Evolutionary conservation across 2,329 filamentous ascomycete genomes (phyloP), one percentile per base, ranked within the genome.

Genomic region (Claviceps africana): DNA sequence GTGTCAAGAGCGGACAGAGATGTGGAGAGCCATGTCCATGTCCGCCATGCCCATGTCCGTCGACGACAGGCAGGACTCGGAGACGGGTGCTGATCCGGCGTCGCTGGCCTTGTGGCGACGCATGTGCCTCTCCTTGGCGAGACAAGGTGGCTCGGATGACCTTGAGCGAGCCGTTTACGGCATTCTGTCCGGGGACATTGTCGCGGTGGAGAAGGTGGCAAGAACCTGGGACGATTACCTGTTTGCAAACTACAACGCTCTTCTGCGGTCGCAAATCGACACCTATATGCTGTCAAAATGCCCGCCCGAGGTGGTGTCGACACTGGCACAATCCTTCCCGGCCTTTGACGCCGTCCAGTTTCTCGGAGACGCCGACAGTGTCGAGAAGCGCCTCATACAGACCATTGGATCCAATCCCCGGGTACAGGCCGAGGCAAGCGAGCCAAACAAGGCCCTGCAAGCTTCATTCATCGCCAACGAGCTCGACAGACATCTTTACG

Each of bases 121-220:
- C 48, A 86, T 86, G 72, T 91, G 86, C 67, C 86, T 82, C 63
- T 77, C 81, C 21, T 64, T 83, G 47, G 83, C 86, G 50, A 82
- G 85, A 22, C 81, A 85, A 49, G 80, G 82, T 2, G 81, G 81
- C 28, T 78, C 78, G 1, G 83, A 86, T 59, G 79, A 85, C 50
- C 91, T 89, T 61, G 89, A 98, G 68, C 81, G 83, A 52, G 93
- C 91, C 19, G 88, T 95, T 0, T 96, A 95, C 63, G 91, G 88
- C 30, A 70, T 96, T 13, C 75, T 98, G n/a, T 85, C 86, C 43
- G 93, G 93, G 48, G 88, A 96, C 62, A 77, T 89, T 48, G 71
- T 78, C 39, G 86, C 85, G 50, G 87, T 94, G 11, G 82, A 87
- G 62, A 79, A 80, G 57, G 81, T 91, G 40, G 89, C 87, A 63